Base-by-base conservation (phyloP, 108 stramenopile genomes). In the Nannochloropsis salina region DNA sequence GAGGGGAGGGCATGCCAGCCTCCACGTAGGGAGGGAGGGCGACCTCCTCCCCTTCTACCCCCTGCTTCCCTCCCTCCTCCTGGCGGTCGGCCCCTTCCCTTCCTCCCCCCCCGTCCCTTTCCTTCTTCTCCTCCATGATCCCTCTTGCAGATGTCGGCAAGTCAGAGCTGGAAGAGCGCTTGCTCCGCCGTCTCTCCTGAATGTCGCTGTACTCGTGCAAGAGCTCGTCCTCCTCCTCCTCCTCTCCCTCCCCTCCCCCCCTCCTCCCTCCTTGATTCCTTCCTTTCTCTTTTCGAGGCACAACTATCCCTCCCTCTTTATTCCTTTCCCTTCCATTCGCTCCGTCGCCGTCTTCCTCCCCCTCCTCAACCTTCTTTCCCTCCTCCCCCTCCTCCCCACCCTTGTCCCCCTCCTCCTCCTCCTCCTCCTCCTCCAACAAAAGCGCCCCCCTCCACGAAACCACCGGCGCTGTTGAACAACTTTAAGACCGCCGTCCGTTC, bases 181-280 rank as follows among this genome's bases (percentile, higher is more conserved):
- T 74, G 2, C 5, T 74, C 61, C 61, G 61, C 15, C n/a, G 61
- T n/a, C n/a, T 74, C 61, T n/a, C 61, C 61, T 74, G 15, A 15
- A 2, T 74, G 15, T 74, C 61, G 61, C 61, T 74, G 4, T 74
- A 74, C 2, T 74, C 61, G n/a, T 74, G 61, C 61, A 74, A 4
- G n/a, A 74, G 61, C 5, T 74, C 61, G n/a, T 74, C 61, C n/a
- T 74, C 61, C 61, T 74, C 61, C 3, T 74, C 61, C 4, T 74
- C 61, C 61, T 74, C 61, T n/a, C n/a, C 61, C 61, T 74, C 61
- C 61, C n/a, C 61, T 74, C n/a, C 61, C 61, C n/a, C 61, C 5
- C 61, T n/a, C 47, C 12, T 51, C 47, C 47, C 12, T 12, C 12
- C 47, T 12, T 51, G 9, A 9, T 51, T 12, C 47, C 12, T 51